phyloP scores from a whole-genome alignment of 495 filamentous ascomycete genomes.

The Annulohypoxylon moriforme region DNA sequence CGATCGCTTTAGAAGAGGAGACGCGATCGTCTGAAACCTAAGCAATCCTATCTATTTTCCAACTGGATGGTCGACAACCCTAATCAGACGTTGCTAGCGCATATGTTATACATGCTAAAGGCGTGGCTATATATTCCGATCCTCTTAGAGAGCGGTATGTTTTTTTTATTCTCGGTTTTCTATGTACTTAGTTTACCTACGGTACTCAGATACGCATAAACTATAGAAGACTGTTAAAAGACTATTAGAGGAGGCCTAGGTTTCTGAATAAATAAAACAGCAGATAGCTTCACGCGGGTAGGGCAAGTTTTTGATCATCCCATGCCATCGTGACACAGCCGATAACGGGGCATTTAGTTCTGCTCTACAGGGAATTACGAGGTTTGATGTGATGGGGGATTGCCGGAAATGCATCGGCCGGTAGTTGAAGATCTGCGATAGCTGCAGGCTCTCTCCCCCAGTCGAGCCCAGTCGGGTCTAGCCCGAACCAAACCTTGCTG shows the following conservation, averaged over 20 bases:
- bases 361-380: constrained; percentile 11
- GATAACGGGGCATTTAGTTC: constrained; percentile 28
- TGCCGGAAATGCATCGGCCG: constrained; percentile 42
- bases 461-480: constrained; percentile 7
- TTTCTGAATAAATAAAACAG: background rate
- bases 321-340: constrained; percentile 18
- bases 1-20: constrained; percentile 4
- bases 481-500: constrained; percentile 22
- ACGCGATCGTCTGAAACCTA: constrained; percentile 26
- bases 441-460: constrained; percentile 12
- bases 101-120: constrained; percentile 2
- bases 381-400: constrained; percentile 23
- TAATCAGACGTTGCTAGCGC: constrained; percentile 29
- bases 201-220: no score
- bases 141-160: no score
- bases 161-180: no score
- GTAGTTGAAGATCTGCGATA: constrained; percentile 45
- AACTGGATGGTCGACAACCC: constrained; percentile 10
- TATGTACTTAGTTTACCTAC: no score
- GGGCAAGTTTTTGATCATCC: constrained; percentile 3
- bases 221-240: no score
- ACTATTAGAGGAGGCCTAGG: no score
- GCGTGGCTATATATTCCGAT: background rate
- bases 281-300: background rate
- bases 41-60: constrained; percentile 16